Base-by-base conservation (phyloP, 2,329 filamentous ascomycete species). In the Lecanicillium sp. region DNA sequence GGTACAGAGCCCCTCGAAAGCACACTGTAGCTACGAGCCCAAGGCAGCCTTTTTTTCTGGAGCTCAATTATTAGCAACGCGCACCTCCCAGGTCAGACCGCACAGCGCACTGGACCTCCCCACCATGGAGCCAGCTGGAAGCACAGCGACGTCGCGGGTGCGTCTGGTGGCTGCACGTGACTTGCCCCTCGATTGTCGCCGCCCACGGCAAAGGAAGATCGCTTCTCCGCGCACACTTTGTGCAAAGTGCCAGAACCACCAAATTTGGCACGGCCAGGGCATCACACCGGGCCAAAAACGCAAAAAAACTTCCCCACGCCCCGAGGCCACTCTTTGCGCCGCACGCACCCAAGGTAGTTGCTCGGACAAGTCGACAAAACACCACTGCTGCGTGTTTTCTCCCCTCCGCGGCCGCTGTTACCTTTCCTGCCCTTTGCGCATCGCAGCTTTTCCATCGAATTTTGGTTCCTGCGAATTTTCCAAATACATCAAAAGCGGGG, bases 151-250 rank as follows among this genome's bases (percentile, higher is more conserved):
- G n/a, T n/a, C n/a, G n/a, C n/a, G n/a, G n/a, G n/a, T n/a, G n/a
- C n/a, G 20, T 15, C 33, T n/a, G 34, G 17, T 25, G 20, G 17
- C 30, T 31, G 25, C 60, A 64, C 60, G 60, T 64, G 60, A 64
- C 52, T 64, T 63, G 59, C 60, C 60, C 60, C 58, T 59, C 59
- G 49, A 38, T 39, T 43, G 43, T 37, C 42, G 43, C 45, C 45
- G 45, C 46, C 42, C 43, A 45, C 57, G 58, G 58, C 40, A 30
- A 38, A 53, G 57, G 59, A 60, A 59, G 47, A 63, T 62, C 49
- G 48, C 52, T 61, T 60, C 53, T 62, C 60, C 60, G 59, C 52
- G 55, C 60, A 56, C 60, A 63, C 60, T 58, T 62, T 60, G 52
- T 45, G 45, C 49, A 59, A 55, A 52, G 48, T 46, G 34, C 48